phyloP scores from a whole-genome alignment of 768 basidiomycete species.

The Suillus bovinus region DNA sequence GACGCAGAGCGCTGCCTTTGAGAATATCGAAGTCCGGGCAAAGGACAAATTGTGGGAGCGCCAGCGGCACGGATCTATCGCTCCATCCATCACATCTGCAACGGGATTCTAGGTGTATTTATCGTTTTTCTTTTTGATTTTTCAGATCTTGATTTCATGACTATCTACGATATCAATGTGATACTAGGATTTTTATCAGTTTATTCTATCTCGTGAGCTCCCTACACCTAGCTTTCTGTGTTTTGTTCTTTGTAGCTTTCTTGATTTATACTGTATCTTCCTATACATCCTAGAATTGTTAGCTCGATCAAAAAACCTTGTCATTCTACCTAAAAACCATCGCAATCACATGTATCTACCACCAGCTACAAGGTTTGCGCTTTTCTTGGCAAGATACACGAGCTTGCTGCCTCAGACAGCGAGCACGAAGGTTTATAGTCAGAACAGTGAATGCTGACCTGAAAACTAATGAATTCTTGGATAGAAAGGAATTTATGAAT shows the following conservation, averaged over 20 bases:
- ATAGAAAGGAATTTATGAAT: too few species aligned
- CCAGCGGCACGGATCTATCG: constrained; percentile 45
- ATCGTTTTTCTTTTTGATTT: not conserved
- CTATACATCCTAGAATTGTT: constrained; percentile 4
- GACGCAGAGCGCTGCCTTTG: constrained; percentile 71
- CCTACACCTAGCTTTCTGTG: not conserved
- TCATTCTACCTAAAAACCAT: too few species aligned
- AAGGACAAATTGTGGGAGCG: constrained; percentile 88
- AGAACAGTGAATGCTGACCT: too few species aligned
- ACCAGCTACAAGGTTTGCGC: too few species aligned
- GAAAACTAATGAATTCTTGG: too few species aligned
- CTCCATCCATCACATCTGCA: constrained; percentile 47
- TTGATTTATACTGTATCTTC: constrained; percentile 5
- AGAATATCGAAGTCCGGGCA: constrained; percentile 80
- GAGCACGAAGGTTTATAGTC: too few species aligned
- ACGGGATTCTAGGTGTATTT: constrained; percentile 37
- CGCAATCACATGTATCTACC: too few species aligned
- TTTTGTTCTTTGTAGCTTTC: constrained; percentile 1
- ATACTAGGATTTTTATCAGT: constrained; percentile 15
- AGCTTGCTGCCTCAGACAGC: too few species aligned
- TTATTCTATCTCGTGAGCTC: constrained; percentile 12
- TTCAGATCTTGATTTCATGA: not conserved
- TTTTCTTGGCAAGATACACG: too few species aligned
- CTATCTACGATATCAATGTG: constrained; percentile 2
- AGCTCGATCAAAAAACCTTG: too few species aligned